These are phyloP conservation scores for Maudiozyma humilis DNA, from an alignment of 1,139 yeast species.

Conservation along the genomic window DNA sequence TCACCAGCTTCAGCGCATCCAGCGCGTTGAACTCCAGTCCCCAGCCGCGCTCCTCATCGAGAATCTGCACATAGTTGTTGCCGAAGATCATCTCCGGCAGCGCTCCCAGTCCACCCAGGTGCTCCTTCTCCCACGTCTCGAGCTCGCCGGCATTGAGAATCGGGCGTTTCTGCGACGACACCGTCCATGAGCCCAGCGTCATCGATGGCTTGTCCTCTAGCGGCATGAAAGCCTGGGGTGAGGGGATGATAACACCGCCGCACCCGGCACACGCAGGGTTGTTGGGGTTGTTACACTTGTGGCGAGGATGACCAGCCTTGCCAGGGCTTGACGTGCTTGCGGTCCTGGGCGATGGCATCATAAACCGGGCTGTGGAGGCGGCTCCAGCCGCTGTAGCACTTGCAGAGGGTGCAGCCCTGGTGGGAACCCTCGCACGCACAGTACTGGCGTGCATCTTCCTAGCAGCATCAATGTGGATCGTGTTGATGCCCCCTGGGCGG, in stretches of 20 bases:
- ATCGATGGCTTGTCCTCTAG: constrained; percentile 58
- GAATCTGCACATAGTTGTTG: constrained; percentile 57
- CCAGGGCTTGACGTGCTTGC: constrained; percentile 3
- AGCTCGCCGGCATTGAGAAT: constrained; percentile 68
- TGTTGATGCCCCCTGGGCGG: constrained; percentile 38
- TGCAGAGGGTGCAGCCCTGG: neutral
- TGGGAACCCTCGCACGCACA: constrained; percentile 17
- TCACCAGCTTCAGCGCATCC: constrained; percentile 69
- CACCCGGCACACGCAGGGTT: constrained; percentile 50
- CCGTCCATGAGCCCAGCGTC: constrained; percentile 63
- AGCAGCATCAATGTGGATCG: constrained; percentile 53
- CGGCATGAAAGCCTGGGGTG: constrained; percentile 60
- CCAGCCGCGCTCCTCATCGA: constrained; percentile 36
- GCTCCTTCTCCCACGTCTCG: constrained; percentile 49
- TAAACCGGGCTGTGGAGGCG: neutral
- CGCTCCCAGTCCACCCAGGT: constrained; percentile 53
- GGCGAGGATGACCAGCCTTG: constrained; percentile 12
- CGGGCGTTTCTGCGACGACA: constrained; percentile 66
- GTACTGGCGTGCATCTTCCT: constrained; percentile 48
- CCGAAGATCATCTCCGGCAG: constrained; percentile 98
- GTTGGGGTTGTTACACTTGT: constrained; percentile 29
- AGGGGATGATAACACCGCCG: constrained; percentile 64
- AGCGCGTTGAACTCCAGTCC: constrained; percentile 61
- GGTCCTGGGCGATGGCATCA: neutral
- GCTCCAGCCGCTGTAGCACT: no score